Conservation (phyloP, 2,329 filamentous ascomycete genomes). For the Fusarium neocosmosporiellum region DNA sequence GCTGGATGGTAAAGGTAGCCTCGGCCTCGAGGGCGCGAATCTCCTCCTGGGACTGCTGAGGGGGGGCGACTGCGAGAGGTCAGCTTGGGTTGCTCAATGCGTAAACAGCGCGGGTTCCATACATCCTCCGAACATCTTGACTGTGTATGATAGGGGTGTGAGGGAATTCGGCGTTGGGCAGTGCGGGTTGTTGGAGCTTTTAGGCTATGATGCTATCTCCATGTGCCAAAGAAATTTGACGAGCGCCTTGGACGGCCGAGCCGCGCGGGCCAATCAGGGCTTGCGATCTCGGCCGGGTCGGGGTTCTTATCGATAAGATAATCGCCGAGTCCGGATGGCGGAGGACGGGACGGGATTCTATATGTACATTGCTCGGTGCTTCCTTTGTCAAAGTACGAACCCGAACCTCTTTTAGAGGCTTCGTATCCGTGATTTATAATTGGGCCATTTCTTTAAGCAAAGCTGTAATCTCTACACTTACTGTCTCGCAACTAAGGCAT, state of each 20-base stretch:
- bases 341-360: neutral
- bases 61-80: conserved; percentile 68
- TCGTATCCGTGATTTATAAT: neutral
- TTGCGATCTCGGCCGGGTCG: conserved; percentile 6
- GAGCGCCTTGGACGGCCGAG: conserved; percentile 13
- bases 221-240: conserved; percentile 40
- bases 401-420: neutral
- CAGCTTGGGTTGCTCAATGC: conserved; percentile 20
- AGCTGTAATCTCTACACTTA: neutral
- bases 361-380: neutral
- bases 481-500: neutral
- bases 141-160: neutral
- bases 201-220: conserved; percentile 43
- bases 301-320: conserved; percentile 42
- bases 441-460: neutral
- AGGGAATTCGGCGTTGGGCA: conserved; percentile 8
- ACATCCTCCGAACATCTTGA: conserved; percentile 74
- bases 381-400: neutral
- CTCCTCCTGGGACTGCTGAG: conserved; percentile 76
- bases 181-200: conserved; percentile 13
- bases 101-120: conserved; percentile 42
- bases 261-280: conserved; percentile 24
- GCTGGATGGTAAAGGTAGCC: conserved; percentile 75
- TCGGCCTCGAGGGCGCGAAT: conserved; percentile 75
- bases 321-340: neutral